Evolutionary conservation across 2,329 filamentous ascomycete genomes (phyloP), one percentile per base, ranked within the genome.

Genomic region (Nannizziopsis arthrosporioides): DNA sequence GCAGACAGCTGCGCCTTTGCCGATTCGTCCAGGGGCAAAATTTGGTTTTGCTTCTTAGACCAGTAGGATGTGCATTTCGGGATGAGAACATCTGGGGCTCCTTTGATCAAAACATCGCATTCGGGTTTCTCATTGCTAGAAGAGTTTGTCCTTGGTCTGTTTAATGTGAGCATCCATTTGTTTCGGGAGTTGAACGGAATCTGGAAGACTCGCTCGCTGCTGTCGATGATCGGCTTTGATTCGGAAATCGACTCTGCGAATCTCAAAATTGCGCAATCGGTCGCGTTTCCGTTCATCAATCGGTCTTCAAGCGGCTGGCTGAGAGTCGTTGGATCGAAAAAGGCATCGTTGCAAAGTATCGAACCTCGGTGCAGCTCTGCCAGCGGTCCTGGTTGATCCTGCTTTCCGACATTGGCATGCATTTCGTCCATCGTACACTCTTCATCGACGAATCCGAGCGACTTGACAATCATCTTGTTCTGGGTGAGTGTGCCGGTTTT

Each of bases 171-270:
- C 78, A 87, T 88, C 64, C 80, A 88, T 63, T 89, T 89, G 68
- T 88, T 88, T 68, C 86, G 85, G 62, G 81, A 85, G 67, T 88
- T 89, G 67, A 89, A 89, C 0, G 82, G 80, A 17, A 85, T 70
- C 49, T 84, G 79, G 56, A 81, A 86, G 2, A 78, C 73, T 47
- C 77, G 79, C 37, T 74, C 73, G 79, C 81, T 86, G 53, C 73
- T 18, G 1, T 53, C 71, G 10, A 73, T 73, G 64, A 0, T 83
- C 76, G 0, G 75, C 68, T 1, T 74, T 74, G 47, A 87, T 69
- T 2, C 14, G 22, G 42, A 44, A 18, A 18, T 32, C 22, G 69
- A 69, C 60, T 88, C 83, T 0, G 82, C 79, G 46, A 89, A 82
- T 42, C 83, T 76, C 10, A 89, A 68, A 14, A 88, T 74, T 22